Percentiles rank a stretch among this genome's conserved stretches.
Evolutionary conservation across 257 asterid species (phyloP).

Genomic region (Nicotiana otophora): DNA sequence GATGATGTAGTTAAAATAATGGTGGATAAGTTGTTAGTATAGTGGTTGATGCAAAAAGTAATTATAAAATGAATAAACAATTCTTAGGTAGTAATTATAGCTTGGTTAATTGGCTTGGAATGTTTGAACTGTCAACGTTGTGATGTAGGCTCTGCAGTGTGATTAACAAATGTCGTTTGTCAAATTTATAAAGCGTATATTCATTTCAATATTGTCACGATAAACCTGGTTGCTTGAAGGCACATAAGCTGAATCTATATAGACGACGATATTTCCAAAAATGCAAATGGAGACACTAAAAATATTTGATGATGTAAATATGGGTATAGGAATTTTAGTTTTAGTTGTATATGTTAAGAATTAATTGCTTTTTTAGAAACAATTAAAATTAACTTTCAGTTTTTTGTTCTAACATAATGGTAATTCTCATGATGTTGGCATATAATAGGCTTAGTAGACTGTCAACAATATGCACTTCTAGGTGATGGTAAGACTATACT

Average conservation of each 20-base stretch:
- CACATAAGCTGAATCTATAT: not conserved
- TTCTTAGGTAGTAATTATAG: too few species aligned
- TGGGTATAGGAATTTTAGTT: not conserved
- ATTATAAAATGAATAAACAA: too few species aligned
- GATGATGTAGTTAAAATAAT: not conserved
- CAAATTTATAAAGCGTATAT: not conserved
- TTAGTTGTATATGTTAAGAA: not conserved
- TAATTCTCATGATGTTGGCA: not conserved
- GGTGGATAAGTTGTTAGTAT: not conserved
- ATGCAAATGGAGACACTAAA: too few species aligned
- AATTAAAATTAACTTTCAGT: not conserved
- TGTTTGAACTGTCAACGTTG: not conserved
- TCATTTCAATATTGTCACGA: not conserved
- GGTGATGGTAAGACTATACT: too few species aligned
- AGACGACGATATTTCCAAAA: too few species aligned
- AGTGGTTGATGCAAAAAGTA: not conserved
- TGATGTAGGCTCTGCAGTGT: not conserved
- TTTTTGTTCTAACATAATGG: not conserved
- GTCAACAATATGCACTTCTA: not conserved
- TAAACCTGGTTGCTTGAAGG: not conserved
- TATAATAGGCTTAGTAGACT: not conserved
- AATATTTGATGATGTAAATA: not conserved
- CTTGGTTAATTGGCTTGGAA: not conserved
- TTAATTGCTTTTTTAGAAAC: not conserved
- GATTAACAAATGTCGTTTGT: not conserved